Evolutionary conservation across 495 filamentous ascomycete genomes (phyloP).

Genomic region (Aspergillus sclerotiicarbonarius): DNA sequence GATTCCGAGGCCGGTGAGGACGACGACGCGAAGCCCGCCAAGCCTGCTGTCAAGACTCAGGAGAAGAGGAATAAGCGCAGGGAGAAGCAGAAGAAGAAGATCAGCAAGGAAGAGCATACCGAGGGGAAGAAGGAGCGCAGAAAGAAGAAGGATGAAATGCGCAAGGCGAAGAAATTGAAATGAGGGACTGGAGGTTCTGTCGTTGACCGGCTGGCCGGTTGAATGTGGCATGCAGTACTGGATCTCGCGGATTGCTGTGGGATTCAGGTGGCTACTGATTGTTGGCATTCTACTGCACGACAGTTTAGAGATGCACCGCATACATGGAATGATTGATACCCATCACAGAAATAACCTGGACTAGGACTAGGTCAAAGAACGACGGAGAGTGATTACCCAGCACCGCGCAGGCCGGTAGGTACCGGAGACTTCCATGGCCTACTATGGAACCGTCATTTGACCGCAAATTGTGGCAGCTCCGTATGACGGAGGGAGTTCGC

Average conservation of each 20-base stretch:
- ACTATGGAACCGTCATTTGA: neutral
- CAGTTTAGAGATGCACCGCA: neutral
- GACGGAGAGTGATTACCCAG: neutral
- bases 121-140: slow-evolving; percentile 36
- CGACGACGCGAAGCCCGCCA: slow-evolving; percentile 15
- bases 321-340: neutral
- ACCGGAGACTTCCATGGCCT: neutral
- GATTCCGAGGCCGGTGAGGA: slow-evolving; percentile 29
- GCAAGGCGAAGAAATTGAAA: slow-evolving; percentile 29
- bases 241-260: neutral
- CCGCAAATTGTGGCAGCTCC: neutral
- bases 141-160: slow-evolving; percentile 36
- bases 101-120: slow-evolving; percentile 26
- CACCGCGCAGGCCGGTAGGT: neutral
- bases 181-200: slow-evolving; percentile 7
- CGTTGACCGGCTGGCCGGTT: neutral
- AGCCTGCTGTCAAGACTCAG: slow-evolving; percentile 11
- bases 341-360: neutral
- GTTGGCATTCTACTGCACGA: neutral
- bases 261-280: neutral
- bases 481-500: neutral
- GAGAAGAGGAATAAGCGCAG: slow-evolving; percentile 23
- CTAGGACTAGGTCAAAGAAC: neutral
- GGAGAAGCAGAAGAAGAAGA: slow-evolving; percentile 30
- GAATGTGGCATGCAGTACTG: neutral